Evolutionary conservation across 768 basidiomycete species (phyloP), one percentile per base, ranked within the genome.

Genomic region (Floccularia luteovirens): DNA sequence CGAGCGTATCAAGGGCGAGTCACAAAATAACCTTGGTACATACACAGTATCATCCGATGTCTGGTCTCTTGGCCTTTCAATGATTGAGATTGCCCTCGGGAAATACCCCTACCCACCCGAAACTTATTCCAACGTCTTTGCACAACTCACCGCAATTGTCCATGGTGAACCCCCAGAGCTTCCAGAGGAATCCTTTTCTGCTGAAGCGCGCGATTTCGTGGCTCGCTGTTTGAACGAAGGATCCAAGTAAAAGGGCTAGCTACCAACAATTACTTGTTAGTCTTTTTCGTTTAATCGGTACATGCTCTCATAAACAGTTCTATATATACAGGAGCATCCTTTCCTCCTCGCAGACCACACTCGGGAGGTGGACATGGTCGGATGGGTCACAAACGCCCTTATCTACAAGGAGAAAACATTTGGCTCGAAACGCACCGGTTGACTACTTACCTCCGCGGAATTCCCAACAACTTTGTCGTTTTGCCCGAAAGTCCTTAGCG

Each of bases 31-130:
- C 42, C 66, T 85, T 35, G 80, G 84, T 23, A 89, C 91, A 3
- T 99, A 99, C 62, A 92, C 92, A 14, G 92, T 97, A 40, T 86
- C 92, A 4, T 93, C 92, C 7, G 96, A 99, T 55, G 86, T 99
- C 11, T 99, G 94, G 94, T 96, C 92, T 5, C 77, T 97, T 16
- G 94, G 94, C 10, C 70, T 98, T 31, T 84, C 88, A 3, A 82
- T 96, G 58, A 89, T 98, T 52, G 94, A 99, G 61, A 81, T 94
- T 47, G 89, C 85, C 2, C 70, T 88, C 52, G 93, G 85, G 54
- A 61, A 77, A 54, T 98, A 99, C 60, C 94, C 94, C 1, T 99
- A 96, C 55, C 94, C 94, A 22, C 93, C 93, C 20, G 93, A 98
- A 65, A 94, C 91, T 5, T 99, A 96, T 58, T 77, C 81, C 43